Evolutionary conservation across 192 early-diverging fungal genomes (phyloP), one percentile per base, ranked within the genome.

Genomic region (Paraglomus occultum): DNA sequence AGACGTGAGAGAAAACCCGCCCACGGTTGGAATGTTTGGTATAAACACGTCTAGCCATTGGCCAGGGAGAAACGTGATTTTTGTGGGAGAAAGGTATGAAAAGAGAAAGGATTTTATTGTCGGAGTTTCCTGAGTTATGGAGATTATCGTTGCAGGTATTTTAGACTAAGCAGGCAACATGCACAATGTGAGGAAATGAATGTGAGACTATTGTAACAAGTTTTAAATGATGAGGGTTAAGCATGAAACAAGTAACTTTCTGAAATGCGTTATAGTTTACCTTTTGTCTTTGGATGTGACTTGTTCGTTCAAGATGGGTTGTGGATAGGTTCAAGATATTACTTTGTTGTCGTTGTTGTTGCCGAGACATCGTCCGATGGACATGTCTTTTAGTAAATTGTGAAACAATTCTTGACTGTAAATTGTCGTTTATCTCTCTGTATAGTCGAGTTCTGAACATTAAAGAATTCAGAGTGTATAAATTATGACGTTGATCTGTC

Each of bases 1-100:
- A 42, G 67, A 70, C 11, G 72, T 73, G n/a, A 73, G 20, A 10
- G 72, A 70, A 45, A 73, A 73, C 6, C 72, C 72, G 18, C 72
- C 72, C 6, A 59, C 31, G 38, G 55, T 64, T 65, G 61, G 12
- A 9, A 73, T 31, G 11, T 69, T 46, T 45, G 51, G 52, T 47
- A 70, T 69, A 48, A 59, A 59, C 12, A 73, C 66, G 42, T 73
- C 72, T 22, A 73, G 50, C 72, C 72, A 73, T 68, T 73, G 72
- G 15, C 72, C 72, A n/a, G 72, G 72, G 12, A 65, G 20, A 68
- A 73, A 73, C 10, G 18, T 9, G n/a, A 73, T 53, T 45, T 44
- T n/a, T 14, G 1, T 23, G 38, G 18, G 8, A 5, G 67, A 48
- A 38, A 18, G 11, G 20, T 10, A 4, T 12, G 67, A 47, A 39